Evolutionary conservation across 176 grass and related monocot species (phyloP).

Genomic region (Oryza meyeriana): DNA sequence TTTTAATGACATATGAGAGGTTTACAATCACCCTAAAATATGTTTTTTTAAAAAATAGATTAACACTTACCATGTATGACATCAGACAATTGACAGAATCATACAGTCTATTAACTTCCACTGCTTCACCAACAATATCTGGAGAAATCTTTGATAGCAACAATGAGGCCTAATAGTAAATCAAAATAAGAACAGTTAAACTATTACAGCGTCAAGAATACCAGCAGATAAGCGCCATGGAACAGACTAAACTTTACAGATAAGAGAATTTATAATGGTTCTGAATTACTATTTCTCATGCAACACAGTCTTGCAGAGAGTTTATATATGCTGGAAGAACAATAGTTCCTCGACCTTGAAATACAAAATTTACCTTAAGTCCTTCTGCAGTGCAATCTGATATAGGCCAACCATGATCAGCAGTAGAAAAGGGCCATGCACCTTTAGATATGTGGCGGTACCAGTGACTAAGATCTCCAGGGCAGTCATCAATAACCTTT

Average conservation of each 20-base stretch:
- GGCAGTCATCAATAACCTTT: constrained; percentile 80
- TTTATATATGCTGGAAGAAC: constrained; percentile 1
- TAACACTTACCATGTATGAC: constrained; percentile 74
- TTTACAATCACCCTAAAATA: not conserved
- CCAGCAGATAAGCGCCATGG: not conserved
- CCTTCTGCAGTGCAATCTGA: constrained; percentile 98
- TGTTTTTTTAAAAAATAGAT: not conserved
- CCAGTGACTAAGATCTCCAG: constrained; percentile 72
- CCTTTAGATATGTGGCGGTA: constrained; percentile 99
- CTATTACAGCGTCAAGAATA: constrained; percentile 2
- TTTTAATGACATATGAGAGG: not conserved
- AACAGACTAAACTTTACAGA: constrained; percentile 4
- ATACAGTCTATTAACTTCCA: constrained; percentile 66
- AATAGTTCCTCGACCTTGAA: not conserved
- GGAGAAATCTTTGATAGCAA: constrained; percentile 87
- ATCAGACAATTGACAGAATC: constrained; percentile 91
- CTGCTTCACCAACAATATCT: constrained; percentile 60
- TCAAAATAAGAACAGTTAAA: not conserved
- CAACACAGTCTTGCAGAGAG: not conserved
- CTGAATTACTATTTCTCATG: not conserved
- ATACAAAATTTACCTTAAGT: constrained; percentile 52
- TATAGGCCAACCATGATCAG: constrained; percentile 91
- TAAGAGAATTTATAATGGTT: not conserved
- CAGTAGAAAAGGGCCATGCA: constrained; percentile 94
- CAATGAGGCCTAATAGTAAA: constrained; percentile 55